Evolutionary conservation across 2,329 filamentous ascomycete genomes (phyloP).

Genomic region (Fusarium subglutinans): DNA sequence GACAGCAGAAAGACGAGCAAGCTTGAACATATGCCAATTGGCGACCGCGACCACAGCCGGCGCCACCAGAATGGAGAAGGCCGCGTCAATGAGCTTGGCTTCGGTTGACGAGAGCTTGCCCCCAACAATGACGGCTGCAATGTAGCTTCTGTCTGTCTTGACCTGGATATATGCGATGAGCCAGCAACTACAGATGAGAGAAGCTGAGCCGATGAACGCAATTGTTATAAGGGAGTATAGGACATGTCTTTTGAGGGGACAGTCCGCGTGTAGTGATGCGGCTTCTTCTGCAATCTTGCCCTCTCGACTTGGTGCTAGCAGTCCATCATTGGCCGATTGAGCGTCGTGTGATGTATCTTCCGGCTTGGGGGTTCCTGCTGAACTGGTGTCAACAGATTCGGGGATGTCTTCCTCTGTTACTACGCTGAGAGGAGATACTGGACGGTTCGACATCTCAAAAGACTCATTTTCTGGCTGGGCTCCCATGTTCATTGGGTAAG

Average conservation of each 20-base stretch:
- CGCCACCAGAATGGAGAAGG: slow-evolving; percentile 25
- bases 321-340: neutral
- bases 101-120: slow-evolving; percentile 8
- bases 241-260: slow-evolving; percentile 19
- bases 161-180: slow-evolving; percentile 11
- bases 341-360: neutral
- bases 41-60: slow-evolving; percentile 9
- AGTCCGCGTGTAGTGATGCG: neutral
- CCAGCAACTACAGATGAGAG: neutral
- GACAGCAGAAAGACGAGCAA: slow-evolving; percentile 21
- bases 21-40: slow-evolving; percentile 32
- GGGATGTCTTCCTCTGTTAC: neutral
- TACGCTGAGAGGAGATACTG: neutral
- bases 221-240: slow-evolving; percentile 17
- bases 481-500: neutral
- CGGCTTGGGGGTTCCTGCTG: neutral
- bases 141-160: neutral
- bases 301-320: neutral
- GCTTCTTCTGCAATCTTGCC: neutral
- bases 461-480: neutral
- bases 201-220: neutral
- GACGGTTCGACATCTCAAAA: neutral
- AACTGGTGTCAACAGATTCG: neutral
- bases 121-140: slow-evolving; percentile 8
- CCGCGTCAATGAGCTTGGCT: slow-evolving; percentile 29